Evolutionary conservation across 768 basidiomycete genomes (phyloP).

Genomic region (Galerina marginata): DNA sequence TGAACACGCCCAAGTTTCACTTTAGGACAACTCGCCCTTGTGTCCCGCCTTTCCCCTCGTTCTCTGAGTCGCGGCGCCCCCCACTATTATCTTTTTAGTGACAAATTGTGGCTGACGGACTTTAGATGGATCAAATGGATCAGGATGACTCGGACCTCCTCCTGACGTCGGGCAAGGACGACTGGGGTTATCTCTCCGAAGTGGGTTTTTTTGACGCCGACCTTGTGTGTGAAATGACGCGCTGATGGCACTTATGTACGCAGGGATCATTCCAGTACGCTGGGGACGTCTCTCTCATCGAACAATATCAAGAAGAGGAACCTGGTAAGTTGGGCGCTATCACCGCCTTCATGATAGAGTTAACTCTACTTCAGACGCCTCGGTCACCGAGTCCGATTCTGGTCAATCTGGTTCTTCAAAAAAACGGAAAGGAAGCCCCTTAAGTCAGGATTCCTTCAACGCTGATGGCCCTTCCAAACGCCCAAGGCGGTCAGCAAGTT

Average conservation of each 20-base stretch:
- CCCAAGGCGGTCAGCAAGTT: neutral
- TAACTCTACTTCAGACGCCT: neutral
- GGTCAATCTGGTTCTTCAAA: neutral
- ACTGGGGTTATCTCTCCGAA: conserved; percentile 3
- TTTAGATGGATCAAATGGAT: neutral
- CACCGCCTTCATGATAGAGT: neutral
- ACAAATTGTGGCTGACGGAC: too few relatives aligned
- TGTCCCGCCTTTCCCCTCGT: too few relatives aligned
- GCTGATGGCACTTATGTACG: neutral
- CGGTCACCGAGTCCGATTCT: neutral
- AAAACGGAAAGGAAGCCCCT: neutral
- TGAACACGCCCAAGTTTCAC: too few relatives aligned
- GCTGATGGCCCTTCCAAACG: neutral
- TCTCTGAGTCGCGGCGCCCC: too few relatives aligned
- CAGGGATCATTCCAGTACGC: conserved; percentile 9
- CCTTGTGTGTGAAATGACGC: neutral
- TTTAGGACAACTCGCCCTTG: too few relatives aligned
- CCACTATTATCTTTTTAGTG: too few relatives aligned
- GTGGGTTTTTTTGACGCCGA: neutral
- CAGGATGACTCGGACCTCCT: neutral
- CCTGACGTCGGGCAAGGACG: neutral
- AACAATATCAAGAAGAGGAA: conserved; percentile 3
- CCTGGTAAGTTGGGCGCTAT: neutral
- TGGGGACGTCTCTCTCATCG: conserved; percentile 6
- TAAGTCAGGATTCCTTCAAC: neutral